These are phyloP conservation scores for Diplodia scrobiculata DNA, from an alignment of 2,329 filamentous ascomycete species.

Conservation along the genomic window DNA sequence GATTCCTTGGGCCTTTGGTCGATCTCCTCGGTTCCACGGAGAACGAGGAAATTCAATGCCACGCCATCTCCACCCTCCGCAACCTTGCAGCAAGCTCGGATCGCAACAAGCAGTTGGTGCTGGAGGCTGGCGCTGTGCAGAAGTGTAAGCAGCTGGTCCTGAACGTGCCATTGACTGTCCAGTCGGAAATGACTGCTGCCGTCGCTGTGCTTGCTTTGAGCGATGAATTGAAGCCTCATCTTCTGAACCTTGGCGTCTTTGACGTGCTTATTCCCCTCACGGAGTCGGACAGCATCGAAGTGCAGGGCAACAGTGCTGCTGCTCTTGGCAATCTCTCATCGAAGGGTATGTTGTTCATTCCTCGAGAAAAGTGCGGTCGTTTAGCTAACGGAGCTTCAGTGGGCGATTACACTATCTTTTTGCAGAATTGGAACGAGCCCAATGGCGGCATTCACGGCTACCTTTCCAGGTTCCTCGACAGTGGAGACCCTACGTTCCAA, in stretches of 20 bases:
- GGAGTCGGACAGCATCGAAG: constrained; percentile 92
- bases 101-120: constrained; percentile 94
- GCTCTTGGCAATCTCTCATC: constrained; percentile 94
- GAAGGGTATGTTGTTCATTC: constrained; percentile 67
- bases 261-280: constrained; percentile 95
- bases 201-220: constrained; percentile 94
- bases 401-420: constrained; percentile 93
- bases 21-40: constrained; percentile 93
- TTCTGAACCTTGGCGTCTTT: constrained; percentile 90
- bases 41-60: constrained; percentile 98
- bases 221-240: constrained; percentile 89
- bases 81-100: constrained; percentile 97
- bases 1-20: constrained; percentile 90
- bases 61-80: constrained; percentile 93
- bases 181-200: constrained; percentile 99
- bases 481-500: constrained; percentile 95
- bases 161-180: constrained; percentile 88
- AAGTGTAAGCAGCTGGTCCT: constrained; percentile 98
- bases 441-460: constrained; percentile 96
- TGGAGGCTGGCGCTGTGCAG: constrained; percentile 94
- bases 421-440: constrained; percentile 89
- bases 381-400: constrained; percentile 59
- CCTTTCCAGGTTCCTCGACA: constrained; percentile 86
- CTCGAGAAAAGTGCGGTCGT: constrained; percentile 7
- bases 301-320: constrained; percentile 96